Conservation (phyloP, 345 rosid genomes). For the Rhodamnia rubescens region DNA sequence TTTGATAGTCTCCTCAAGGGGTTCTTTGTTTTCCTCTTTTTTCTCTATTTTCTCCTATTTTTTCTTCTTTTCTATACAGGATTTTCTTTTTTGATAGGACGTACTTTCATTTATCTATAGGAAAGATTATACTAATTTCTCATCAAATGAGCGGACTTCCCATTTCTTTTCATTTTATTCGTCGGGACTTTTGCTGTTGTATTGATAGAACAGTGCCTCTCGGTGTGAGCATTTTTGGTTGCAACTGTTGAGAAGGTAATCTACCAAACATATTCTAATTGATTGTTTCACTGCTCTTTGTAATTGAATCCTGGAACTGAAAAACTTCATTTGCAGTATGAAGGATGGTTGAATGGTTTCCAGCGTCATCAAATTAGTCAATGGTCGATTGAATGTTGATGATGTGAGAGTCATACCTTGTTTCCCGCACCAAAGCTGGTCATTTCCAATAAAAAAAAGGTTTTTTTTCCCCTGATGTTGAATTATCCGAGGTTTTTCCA, state of each 20-base stretch:
- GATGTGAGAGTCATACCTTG: neutral
- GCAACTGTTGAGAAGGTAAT: neutral
- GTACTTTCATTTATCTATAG: neutral
- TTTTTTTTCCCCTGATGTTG: neutral
- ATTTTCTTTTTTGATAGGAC: neutral
- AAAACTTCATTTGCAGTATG: neutral
- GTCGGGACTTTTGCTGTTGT: neutral
- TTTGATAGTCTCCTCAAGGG: neutral
- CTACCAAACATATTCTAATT: neutral
- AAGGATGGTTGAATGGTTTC: neutral
- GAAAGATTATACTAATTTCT: neutral
- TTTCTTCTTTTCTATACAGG: neutral
- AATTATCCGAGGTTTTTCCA: neutral
- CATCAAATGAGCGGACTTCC: neutral
- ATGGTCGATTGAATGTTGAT: neutral
- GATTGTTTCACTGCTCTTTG: neutral
- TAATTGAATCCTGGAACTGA: neutral
- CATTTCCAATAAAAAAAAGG: neutral
- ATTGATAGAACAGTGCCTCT: neutral
- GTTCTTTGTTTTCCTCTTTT: neutral
- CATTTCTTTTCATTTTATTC: neutral
- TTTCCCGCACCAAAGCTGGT: neutral
- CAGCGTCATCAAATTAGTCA: neutral
- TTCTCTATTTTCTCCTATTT: neutral
- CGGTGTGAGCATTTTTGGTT: neutral